These are phyloP conservation scores for Macrotyloma uniflorum DNA, from an alignment of 306 rosid species.

Conservation along the genomic window DNA sequence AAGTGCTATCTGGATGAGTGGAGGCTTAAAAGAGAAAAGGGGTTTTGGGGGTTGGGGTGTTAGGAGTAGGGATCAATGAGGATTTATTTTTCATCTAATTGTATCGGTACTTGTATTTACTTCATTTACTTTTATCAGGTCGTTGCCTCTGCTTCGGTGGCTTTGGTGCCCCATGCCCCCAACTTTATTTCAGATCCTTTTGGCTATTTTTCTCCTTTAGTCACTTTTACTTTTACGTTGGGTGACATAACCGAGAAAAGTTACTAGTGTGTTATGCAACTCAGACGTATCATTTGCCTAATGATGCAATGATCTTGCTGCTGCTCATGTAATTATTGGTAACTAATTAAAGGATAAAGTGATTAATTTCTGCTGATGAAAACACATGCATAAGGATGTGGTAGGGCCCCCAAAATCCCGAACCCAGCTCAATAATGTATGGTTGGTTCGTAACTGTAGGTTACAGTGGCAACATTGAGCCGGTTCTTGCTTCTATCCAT, in stretches of 20 bases:
- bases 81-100: slow-evolving; percentile 31
- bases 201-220: neutral
- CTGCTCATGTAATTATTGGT: neutral
- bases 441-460: neutral
- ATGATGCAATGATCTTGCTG: neutral
- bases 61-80: slow-evolving; percentile 8
- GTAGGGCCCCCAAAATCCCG: neutral
- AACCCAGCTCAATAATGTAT: neutral
- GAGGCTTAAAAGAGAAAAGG: neutral
- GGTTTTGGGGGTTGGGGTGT: neutral
- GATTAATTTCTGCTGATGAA: no score
- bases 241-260: neutral
- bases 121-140: neutral
- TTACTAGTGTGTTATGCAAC: neutral
- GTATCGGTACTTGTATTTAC: slow-evolving; percentile 20
- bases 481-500: neutral
- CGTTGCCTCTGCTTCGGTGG: neutral
- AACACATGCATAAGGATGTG: neutral
- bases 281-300: neutral
- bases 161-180: neutral
- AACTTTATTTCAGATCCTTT: neutral
- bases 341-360: neutral
- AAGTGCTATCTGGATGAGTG: slow-evolving; percentile 14
- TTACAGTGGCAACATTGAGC: neutral
- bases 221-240: neutral